These are phyloP conservation scores for Fusarium oxysporum DNA, from an alignment of 2,329 filamentous ascomycete genomes.

Conservation along the genomic window DNA sequence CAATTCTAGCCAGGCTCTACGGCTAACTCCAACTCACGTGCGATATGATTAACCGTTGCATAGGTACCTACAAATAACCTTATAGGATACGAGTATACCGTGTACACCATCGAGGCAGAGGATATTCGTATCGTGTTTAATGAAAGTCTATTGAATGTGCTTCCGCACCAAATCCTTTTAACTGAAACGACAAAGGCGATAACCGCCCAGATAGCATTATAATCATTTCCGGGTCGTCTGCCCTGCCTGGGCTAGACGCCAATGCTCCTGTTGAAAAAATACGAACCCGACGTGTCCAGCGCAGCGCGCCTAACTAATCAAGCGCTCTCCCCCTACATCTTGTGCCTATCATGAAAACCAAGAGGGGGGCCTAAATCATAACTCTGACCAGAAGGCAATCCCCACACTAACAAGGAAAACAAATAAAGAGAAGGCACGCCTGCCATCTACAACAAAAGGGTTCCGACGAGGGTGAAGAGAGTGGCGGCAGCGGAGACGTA, in stretches of 20 bases:
- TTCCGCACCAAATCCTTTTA: slow-evolving; percentile 29
- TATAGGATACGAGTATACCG: neutral
- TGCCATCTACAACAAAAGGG: slow-evolving; percentile 53
- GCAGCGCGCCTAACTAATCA: slow-evolving; percentile 38
- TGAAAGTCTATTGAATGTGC: slow-evolving; percentile 42
- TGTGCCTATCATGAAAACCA: slow-evolving; percentile 40
- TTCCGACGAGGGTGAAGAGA: slow-evolving; percentile 54
- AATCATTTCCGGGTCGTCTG: slow-evolving; percentile 43
- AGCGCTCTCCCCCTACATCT: slow-evolving; percentile 32
- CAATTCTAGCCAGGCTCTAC: slow-evolving; percentile 18
- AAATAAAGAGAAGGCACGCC: slow-evolving; percentile 10
- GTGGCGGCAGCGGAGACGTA: slow-evolving; percentile 51
- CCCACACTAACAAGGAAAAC: slow-evolving; percentile 25
- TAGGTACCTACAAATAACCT: neutral
- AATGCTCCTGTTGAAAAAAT: slow-evolving; percentile 44
- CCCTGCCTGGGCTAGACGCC: slow-evolving; percentile 43
- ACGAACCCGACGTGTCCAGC: slow-evolving; percentile 39
- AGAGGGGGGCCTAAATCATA: slow-evolving; percentile 14
- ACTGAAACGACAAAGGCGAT: slow-evolving; percentile 41
- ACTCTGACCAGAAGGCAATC: slow-evolving; percentile 9
- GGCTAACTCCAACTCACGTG: slow-evolving; percentile 19
- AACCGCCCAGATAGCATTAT: slow-evolving; percentile 46
- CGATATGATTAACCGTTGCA: neutral
- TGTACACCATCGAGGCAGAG: neutral
- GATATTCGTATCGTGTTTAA: slow-evolving; percentile 8